phyloP scores from a whole-genome alignment of 164 flowering plant species.

The Litsea cubeba region DNA sequence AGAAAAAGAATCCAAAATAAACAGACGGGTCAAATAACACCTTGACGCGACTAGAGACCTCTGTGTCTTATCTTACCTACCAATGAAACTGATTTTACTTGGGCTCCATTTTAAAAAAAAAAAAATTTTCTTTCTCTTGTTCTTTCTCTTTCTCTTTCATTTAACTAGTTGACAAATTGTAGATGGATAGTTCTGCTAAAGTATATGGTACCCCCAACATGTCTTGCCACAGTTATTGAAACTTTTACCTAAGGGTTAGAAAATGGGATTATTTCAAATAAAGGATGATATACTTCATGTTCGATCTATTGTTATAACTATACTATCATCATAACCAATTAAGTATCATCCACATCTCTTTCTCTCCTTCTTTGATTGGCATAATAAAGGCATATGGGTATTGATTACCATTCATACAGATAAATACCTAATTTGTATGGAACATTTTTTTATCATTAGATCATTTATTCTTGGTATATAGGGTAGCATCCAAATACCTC shows the following conservation, averaged over 20 bases:
- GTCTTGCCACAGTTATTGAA: background rate
- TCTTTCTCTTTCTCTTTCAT: background rate
- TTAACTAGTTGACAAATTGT: background rate
- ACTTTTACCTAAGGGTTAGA: background rate
- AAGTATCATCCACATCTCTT: too few species aligned
- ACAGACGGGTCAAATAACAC: background rate
- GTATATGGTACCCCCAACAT: background rate
- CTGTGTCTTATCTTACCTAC: background rate
- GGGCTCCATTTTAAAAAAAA: background rate
- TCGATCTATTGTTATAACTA: too few species aligned
- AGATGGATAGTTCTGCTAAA: background rate
- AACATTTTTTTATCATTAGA: too few species aligned
- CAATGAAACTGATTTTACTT: background rate
- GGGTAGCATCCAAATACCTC: too few species aligned
- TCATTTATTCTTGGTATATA: too few species aligned
- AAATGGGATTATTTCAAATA: too few species aligned
- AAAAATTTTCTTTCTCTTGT: background rate
- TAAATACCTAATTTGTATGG: too few species aligned
- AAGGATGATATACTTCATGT: too few species aligned
- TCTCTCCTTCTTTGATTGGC: too few species aligned
- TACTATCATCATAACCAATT: too few species aligned
- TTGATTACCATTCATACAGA: too few species aligned
- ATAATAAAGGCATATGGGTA: too few species aligned
- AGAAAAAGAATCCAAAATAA: constrained; percentile 6
- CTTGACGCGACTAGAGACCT: constrained; percentile 1